phyloP scores from a whole-genome alignment of 1,284 basidiomycete genomes.

The Waitea zeae region DNA sequence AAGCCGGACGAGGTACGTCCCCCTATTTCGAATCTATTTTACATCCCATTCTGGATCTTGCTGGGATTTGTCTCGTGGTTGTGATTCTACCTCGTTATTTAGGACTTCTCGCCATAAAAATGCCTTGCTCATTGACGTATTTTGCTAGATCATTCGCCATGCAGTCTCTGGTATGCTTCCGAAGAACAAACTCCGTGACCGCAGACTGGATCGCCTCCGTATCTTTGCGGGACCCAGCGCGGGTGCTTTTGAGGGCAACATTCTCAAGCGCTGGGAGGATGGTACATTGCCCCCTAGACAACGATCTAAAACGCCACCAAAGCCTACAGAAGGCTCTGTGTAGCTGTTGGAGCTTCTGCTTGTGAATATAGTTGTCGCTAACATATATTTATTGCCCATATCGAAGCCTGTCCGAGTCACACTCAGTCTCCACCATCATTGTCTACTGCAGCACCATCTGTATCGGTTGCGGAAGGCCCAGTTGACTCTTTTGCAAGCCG shows the following conservation, averaged over 20 bases:
- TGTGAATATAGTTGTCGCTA: too few species aligned
- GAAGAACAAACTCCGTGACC: constrained; percentile 84
- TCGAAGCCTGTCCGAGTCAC: too few species aligned
- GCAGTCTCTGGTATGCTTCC: constrained; percentile 95
- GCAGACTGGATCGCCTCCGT: constrained; percentile 68
- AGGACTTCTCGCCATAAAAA: constrained; percentile 1
- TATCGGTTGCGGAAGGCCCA: too few species aligned
- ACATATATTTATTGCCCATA: too few species aligned
- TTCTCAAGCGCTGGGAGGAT: constrained; percentile 62
- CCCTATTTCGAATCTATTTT: constrained; percentile 1
- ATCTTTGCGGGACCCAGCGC: constrained; percentile 69
- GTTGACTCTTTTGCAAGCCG: too few species aligned
- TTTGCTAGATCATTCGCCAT: constrained; percentile 63
- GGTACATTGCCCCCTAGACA: constrained; percentile 26
- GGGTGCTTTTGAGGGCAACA: constrained; percentile 49
- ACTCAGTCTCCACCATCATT: too few species aligned
- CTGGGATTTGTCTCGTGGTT: background rate
- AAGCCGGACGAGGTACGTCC: constrained; percentile 84
- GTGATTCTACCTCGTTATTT: constrained; percentile 2
- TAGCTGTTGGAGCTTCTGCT: too few species aligned
- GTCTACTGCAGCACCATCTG: too few species aligned
- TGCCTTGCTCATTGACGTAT: too few species aligned
- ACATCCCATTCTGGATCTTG: background rate
- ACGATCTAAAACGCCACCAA: background rate
- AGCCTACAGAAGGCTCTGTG: too few species aligned